These are phyloP conservation scores for Hypoxylon sp. DNA, from an alignment of 2,329 filamentous ascomycete genomes.

Conservation along the genomic window DNA sequence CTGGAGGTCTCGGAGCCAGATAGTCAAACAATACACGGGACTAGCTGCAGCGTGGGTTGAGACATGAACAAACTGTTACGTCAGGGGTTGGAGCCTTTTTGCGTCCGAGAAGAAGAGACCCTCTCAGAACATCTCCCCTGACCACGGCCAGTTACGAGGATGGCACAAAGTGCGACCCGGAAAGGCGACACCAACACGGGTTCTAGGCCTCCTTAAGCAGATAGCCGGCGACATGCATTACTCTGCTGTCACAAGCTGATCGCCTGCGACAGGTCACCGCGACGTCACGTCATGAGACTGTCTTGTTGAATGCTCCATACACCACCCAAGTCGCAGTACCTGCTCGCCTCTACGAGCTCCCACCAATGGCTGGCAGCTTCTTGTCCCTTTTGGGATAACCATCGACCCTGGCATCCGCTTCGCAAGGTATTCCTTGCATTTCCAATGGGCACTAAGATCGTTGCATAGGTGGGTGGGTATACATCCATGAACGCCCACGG, in stretches of 20 bases:
- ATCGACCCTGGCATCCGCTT: conserved; percentile 28
- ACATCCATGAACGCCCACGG: conserved; percentile 18
- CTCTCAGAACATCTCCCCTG: conserved; percentile 10
- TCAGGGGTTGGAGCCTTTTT: conserved; percentile 5
- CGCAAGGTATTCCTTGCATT: conserved; percentile 32
- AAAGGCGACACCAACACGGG: conserved; percentile 19
- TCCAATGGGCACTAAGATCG: conserved; percentile 11
- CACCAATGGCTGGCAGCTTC: conserved; percentile 31
- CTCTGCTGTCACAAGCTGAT: conserved; percentile 20
- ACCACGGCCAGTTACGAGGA: conserved; percentile 15
- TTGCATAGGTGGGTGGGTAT: no score
- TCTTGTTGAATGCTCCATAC: conserved; percentile 23
- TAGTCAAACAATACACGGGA: conserved; percentile 18
- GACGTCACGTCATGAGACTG: conserved; percentile 33
- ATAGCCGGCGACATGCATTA: conserved; percentile 30
- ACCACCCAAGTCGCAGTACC: conserved; percentile 31
- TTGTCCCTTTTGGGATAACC: conserved; percentile 35
- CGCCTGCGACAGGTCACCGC: conserved; percentile 17
- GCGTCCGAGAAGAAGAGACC: conserved; percentile 6
- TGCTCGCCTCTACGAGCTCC: conserved; percentile 33
- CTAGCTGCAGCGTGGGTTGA: conserved; percentile 21
- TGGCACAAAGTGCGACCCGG: conserved; percentile 24
- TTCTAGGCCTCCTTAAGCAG: conserved; percentile 22
- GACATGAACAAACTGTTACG: conserved; percentile 21
- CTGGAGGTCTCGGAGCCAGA: conserved; percentile 6